Conservation (phyloP, 768 basidiomycete species). For the Lactarius sp. region DNA sequence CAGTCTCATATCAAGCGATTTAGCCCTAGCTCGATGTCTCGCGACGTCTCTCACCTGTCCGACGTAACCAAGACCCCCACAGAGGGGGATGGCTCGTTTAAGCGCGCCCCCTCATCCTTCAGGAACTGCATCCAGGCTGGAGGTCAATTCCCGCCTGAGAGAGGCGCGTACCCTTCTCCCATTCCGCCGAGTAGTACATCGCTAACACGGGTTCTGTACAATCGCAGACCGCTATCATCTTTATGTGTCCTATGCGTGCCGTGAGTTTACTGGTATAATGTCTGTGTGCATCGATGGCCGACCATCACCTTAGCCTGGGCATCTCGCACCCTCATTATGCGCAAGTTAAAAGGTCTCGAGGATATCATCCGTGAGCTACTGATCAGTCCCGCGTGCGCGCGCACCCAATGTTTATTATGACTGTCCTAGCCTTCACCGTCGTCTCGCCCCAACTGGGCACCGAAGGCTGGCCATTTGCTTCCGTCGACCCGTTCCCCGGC, state of each 20-base stretch:
- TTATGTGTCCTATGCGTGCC: constrained; percentile 84
- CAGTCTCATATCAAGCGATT: not conserved
- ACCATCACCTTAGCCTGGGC: constrained; percentile 74
- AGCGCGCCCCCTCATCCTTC: constrained; percentile 50
- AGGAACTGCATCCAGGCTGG: constrained; percentile 50
- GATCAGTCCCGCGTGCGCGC: not conserved
- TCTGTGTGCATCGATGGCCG: not conserved
- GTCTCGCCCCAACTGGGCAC: constrained; percentile 85
- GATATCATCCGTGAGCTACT: constrained; percentile 63
- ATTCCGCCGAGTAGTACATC: not conserved
- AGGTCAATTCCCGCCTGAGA: constrained; percentile 67
- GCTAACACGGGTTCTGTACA: not conserved
- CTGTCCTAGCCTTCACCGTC: constrained; percentile 56
- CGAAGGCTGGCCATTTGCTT: constrained; percentile 85
- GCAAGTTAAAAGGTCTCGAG: constrained; percentile 91
- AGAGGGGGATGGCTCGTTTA: constrained; percentile 61
- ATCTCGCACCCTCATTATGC: constrained; percentile 79
- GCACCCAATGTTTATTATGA: too few relatives aligned
- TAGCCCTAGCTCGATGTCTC: not conserved
- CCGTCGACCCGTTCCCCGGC: constrained; percentile 58
- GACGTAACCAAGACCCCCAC: constrained; percentile 54
- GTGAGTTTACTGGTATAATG: constrained; percentile 39
- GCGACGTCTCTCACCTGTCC: constrained; percentile 37
- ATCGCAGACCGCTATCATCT: constrained; percentile 80
- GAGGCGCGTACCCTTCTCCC: constrained; percentile 45